Evolutionary conservation across 306 rosid species (phyloP).

Genomic region (Senna tora): DNA sequence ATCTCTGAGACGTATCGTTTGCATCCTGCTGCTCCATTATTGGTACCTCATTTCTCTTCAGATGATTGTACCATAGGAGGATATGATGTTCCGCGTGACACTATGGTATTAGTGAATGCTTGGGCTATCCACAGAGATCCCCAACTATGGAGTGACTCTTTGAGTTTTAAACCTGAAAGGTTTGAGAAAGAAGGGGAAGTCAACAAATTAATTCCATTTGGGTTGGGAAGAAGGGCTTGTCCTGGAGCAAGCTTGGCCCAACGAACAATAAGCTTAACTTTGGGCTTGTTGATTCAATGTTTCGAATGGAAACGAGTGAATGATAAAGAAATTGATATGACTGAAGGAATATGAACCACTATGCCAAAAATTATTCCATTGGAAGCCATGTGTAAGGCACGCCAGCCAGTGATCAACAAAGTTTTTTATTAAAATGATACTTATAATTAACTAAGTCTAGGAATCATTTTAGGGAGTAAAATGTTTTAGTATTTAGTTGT

Average conservation of each 20-base stretch:
- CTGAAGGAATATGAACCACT: not conserved
- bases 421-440: too few relatives aligned
- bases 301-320: slow-evolving; percentile 7
- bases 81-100: not conserved
- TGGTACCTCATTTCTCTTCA: not conserved
- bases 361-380: not conserved
- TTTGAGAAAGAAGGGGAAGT: not conserved
- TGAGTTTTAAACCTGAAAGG: not conserved
- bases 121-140: not conserved
- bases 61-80: not conserved
- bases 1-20: not conserved
- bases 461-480: too few relatives aligned
- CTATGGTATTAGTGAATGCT: not conserved
- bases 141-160: not conserved
- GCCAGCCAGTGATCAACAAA: too few relatives aligned
- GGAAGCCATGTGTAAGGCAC: not conserved
- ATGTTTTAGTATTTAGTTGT: too few relatives aligned
- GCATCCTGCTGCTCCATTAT: not conserved
- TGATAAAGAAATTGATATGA: slow-evolving; percentile 9
- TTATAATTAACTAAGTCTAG: too few relatives aligned
- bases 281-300: slow-evolving; percentile 10
- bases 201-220: not conserved
- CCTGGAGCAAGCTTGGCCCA: slow-evolving; percentile 1
- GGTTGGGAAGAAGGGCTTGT: not conserved
- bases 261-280: not conserved